These are phyloP conservation scores for Solanum lycopersicoides DNA, from an alignment of 257 asterid genomes.

Conservation along the genomic window DNA sequence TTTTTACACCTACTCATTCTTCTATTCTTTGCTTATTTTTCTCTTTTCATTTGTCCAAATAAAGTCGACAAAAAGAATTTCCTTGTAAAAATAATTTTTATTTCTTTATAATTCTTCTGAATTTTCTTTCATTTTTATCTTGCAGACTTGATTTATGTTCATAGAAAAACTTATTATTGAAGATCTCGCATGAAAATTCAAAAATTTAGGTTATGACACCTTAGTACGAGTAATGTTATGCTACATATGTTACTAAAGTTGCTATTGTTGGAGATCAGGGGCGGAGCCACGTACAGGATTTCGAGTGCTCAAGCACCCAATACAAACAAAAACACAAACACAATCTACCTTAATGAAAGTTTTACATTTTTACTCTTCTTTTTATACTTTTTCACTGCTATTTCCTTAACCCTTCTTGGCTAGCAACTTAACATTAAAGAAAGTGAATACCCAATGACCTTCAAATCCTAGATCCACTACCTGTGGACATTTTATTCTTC, in stretches of 20 bases:
- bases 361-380: not conserved
- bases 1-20: not conserved
- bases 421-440: not conserved
- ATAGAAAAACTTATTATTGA: too few species aligned
- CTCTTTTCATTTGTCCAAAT: not conserved
- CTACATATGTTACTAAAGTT: not conserved
- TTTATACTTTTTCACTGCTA: not conserved
- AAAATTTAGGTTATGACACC: not conserved
- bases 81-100: too few species aligned
- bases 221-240: not conserved
- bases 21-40: not conserved
- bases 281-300: not conserved
- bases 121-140: not conserved
- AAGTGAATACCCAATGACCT: not conserved
- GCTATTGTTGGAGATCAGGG: not conserved
- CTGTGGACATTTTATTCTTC: not conserved
- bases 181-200: not conserved
- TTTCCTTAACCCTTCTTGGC: not conserved
- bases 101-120: not conserved
- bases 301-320: not conserved
- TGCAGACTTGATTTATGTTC: not conserved
- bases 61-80: not conserved
- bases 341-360: not conserved
- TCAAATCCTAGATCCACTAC: not conserved
- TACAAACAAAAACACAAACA: not conserved